These are phyloP conservation scores for Rubia peregrina DNA, from an alignment of 305 asterid genomes.

Conservation along the genomic window DNA sequence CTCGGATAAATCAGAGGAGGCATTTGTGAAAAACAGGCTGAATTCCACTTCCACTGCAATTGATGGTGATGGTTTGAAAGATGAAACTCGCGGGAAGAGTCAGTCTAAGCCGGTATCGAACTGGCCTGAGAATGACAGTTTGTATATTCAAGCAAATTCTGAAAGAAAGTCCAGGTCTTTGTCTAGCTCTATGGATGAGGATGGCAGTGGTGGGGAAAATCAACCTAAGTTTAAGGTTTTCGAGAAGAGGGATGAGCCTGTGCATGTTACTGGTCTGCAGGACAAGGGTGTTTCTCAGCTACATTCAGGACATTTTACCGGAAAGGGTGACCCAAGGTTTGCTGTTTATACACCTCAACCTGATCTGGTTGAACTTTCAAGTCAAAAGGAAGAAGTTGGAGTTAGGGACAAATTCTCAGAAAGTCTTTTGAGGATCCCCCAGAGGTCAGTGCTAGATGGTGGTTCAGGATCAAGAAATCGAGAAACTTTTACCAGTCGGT, in stretches of 20 bases:
- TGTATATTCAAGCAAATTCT: conserved; percentile 31
- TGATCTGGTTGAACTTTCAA: conserved; percentile 27
- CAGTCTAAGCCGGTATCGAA: conserved; percentile 35
- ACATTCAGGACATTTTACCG: conserved; percentile 24
- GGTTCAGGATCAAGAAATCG: conserved; percentile 49
- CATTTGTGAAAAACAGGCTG: conserved; percentile 26
- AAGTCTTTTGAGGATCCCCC: conserved; percentile 29
- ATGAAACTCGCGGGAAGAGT: conserved; percentile 31
- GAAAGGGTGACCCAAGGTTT: conserved; percentile 24
- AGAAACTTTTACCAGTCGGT: conserved; percentile 41
- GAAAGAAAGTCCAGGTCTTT: conserved; percentile 30
- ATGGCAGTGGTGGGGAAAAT: conserved; percentile 25
- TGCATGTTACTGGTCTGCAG: conserved; percentile 25
- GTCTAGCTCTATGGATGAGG: conserved; percentile 26
- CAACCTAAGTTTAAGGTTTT: conserved; percentile 31
- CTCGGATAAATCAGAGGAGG: conserved; percentile 30
- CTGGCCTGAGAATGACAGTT: conserved; percentile 26
- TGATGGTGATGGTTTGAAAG: conserved; percentile 38
- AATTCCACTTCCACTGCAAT: conserved; percentile 24
- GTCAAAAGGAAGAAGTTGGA: conserved; percentile 33
- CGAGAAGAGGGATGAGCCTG: conserved; percentile 34
- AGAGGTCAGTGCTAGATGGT: conserved; percentile 33
- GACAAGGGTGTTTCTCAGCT: conserved; percentile 29
- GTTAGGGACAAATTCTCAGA: conserved; percentile 29
- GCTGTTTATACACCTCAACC: conserved; percentile 12